Percentiles rank a stretch among this genome's conserved stretches.
phyloP scores from a whole-genome alignment of 2,329 filamentous ascomycete species.

The Hypoxylon sp. region DNA sequence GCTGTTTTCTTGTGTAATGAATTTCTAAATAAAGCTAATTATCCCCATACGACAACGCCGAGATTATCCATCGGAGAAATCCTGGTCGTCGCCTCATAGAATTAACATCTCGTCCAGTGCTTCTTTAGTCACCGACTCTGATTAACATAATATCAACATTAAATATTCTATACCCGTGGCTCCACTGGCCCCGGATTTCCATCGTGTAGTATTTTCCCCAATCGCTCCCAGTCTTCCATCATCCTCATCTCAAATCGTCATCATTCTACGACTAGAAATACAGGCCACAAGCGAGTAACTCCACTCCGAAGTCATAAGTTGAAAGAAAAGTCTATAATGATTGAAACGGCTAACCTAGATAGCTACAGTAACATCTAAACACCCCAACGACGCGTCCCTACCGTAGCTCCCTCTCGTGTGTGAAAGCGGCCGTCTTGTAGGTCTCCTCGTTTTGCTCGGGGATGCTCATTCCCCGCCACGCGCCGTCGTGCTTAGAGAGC shows the following conservation, averaged over 20 bases:
- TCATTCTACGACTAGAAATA: background rate
- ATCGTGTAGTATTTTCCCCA: background rate
- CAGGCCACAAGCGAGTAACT: background rate
- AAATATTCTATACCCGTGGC: background rate
- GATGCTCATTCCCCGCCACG: conserved; percentile 35
- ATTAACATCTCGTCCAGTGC: background rate
- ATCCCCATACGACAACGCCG: too few relatives aligned
- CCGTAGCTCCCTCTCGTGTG: conserved; percentile 27
- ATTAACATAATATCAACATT: background rate
- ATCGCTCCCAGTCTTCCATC: background rate
- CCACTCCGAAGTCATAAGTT: background rate
- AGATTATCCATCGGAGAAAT: background rate
- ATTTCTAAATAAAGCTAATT: too few relatives aligned
- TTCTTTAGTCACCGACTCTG: background rate
- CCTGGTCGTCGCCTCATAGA: background rate
- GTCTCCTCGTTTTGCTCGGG: conserved; percentile 15
- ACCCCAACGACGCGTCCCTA: background rate
- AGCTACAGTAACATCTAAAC: conserved; percentile 2
- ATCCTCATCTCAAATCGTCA: background rate
- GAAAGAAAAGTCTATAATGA: conserved; percentile 4
- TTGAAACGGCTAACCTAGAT: conserved; percentile 3
- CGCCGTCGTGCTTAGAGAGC: conserved; percentile 37
- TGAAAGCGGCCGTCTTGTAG: conserved; percentile 28
- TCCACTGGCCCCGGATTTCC: background rate
- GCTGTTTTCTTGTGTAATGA: too few relatives aligned